Percentiles rank a stretch among this genome's conserved stretches.
These are phyloP conservation scores for Ascochyta clinopodiicola DNA, from an alignment of 2,329 filamentous ascomycete genomes.

Conservation along the genomic window DNA sequence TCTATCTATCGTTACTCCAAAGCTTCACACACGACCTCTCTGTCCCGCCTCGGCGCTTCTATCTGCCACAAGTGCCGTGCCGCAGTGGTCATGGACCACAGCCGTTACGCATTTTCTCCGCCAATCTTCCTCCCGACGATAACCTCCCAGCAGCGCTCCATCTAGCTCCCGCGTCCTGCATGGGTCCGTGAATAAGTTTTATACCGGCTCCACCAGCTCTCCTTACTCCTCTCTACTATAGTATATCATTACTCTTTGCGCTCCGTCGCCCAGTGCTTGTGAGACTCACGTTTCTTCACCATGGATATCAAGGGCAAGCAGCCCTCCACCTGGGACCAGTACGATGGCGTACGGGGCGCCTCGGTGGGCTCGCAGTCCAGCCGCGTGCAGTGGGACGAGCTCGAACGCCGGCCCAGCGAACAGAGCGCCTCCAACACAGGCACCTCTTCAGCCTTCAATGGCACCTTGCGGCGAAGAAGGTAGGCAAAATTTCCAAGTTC, in stretches of 20 bases:
- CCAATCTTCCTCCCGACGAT: conserved; percentile 38
- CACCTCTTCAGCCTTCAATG: conserved; percentile 27
- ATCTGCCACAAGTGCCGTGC: conserved; percentile 6
- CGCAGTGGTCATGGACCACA: conserved; percentile 7
- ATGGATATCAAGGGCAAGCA: conserved; percentile 50
- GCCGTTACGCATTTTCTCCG: conserved; percentile 21
- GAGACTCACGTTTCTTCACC: conserved; percentile 14
- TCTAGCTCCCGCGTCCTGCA: conserved; percentile 44
- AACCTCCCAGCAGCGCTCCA: conserved; percentile 27
- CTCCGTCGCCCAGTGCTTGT: neutral
- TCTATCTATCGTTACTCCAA: neutral
- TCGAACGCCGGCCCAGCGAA: conserved; percentile 38
- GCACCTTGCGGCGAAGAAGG: conserved; percentile 48
- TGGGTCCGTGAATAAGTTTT: conserved; percentile 33
- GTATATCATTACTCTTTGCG: conserved; percentile 1
- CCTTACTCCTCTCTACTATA: conserved; percentile 1
- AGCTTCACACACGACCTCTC: conserved; percentile 10
- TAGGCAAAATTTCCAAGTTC: conserved; percentile 21
- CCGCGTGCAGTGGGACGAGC: conserved; percentile 49
- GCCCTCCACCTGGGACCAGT: conserved; percentile 56
- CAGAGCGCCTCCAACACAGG: conserved; percentile 40
- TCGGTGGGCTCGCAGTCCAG: conserved; percentile 44
- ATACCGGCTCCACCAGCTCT: conserved; percentile 21
- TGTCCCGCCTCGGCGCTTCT: conserved; percentile 23
- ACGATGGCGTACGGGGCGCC: conserved; percentile 52